Evolutionary conservation across 2,329 filamentous ascomycete genomes (phyloP).

Genomic region (Pyricularia pennisetigena): DNA sequence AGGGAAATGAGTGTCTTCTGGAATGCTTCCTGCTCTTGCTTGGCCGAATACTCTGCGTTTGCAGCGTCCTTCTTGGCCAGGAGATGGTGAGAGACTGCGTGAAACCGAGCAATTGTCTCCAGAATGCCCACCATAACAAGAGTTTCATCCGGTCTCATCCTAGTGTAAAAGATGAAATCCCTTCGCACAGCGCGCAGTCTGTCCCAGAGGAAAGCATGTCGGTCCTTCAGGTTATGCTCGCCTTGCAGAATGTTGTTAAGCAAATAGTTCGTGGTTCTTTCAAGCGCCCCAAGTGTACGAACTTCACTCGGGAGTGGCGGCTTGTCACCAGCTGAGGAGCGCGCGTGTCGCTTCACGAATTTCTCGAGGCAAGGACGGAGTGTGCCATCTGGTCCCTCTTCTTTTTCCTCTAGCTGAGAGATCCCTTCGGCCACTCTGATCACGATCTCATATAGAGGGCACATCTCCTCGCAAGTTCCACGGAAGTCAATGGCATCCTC

Average conservation of each 20-base stretch:
- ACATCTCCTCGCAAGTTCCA: conserved; percentile 61
- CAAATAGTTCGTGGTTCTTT: conserved; percentile 52
- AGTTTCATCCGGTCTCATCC: conserved; percentile 46
- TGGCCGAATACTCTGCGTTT: conserved; percentile 52
- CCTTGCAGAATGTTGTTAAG: conserved; percentile 46
- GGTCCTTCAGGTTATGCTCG: conserved; percentile 27
- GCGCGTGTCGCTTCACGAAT: conserved; percentile 59
- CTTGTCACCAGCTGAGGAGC: conserved; percentile 59
- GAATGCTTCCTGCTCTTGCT: conserved; percentile 59
- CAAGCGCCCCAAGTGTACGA: conserved; percentile 47
- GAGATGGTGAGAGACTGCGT: conserved; percentile 54
- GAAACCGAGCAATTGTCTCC: conserved; percentile 57
- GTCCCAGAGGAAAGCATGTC: conserved; percentile 58
- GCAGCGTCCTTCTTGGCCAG: conserved; percentile 46
- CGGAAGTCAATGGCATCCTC: conserved; percentile 57
- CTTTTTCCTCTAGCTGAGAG: conserved; percentile 45
- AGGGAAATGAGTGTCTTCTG: conserved; percentile 56
- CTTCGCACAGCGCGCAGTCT: conserved; percentile 57
- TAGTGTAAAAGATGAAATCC: conserved; percentile 59
- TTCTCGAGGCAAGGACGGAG: conserved; percentile 35
- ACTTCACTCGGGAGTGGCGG: conserved; percentile 60
- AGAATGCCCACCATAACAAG: conserved; percentile 51
- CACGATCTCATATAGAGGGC: conserved; percentile 56
- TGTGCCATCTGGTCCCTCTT: conserved; percentile 27
- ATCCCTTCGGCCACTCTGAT: conserved; percentile 53